phyloP scores from a whole-genome alignment of 83 land plant genomes.

The Picea abies region DNA sequence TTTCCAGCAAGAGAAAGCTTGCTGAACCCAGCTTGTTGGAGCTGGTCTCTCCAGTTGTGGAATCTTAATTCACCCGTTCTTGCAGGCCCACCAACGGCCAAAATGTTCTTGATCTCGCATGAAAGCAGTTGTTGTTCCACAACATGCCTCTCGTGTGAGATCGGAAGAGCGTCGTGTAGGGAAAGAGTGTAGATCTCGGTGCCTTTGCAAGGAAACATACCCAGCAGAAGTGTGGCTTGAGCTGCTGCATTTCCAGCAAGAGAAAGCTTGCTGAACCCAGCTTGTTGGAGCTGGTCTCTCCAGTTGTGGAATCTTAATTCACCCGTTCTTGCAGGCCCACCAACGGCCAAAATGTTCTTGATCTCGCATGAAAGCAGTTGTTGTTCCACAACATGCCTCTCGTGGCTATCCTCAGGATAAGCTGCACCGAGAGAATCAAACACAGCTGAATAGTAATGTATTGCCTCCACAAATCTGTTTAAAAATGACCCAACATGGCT shows the following conservation, averaged over 20 bases:
- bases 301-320: constrained; percentile 77
- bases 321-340: constrained; percentile 71
- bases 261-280: constrained; percentile 68
- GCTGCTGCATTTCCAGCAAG: constrained; percentile 79
- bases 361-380: constrained; percentile 85
- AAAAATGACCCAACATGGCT: constrained; percentile 64
- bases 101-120: constrained; percentile 82
- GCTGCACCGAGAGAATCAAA: constrained; percentile 81
- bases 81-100: constrained; percentile 79
- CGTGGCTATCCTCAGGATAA: constrained; percentile 36
- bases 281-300: constrained; percentile 64
- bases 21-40: constrained; percentile 62
- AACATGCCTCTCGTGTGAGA: constrained; percentile 60
- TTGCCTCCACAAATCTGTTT: constrained; percentile 76
- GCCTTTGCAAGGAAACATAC: constrained; percentile 79
- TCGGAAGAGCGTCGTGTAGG: too few species aligned
- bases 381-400: constrained; percentile 84
- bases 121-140: constrained; percentile 90
- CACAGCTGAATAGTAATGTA: constrained; percentile 90
- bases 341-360: constrained; percentile 78
- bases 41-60: constrained; percentile 76
- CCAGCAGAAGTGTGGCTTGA: constrained; percentile 79
- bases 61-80: constrained; percentile 72
- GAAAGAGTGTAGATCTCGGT: too few species aligned
- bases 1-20: constrained; percentile 68